These are phyloP conservation scores for Peltaster fructicola DNA, from an alignment of 2,329 filamentous ascomycete species.

Conservation along the genomic window DNA sequence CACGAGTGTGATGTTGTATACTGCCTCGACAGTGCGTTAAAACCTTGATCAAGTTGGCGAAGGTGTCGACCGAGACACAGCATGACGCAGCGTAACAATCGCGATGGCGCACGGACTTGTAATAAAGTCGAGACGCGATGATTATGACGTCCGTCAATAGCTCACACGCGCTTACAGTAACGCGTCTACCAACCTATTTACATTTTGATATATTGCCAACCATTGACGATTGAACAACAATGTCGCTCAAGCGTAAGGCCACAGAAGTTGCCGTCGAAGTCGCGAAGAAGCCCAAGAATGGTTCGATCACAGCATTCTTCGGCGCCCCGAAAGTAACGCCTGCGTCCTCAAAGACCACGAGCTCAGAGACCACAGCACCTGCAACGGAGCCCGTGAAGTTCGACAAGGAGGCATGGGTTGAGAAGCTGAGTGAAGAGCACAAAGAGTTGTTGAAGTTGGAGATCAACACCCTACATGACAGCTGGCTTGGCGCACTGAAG, in stretches of 20 bases:
- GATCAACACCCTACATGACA: conserved; percentile 79
- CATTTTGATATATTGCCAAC: too few relatives aligned
- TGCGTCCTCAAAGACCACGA: conserved; percentile 13
- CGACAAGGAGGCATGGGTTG: conserved; percentile 82
- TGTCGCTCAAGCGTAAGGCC: conserved; percentile 36
- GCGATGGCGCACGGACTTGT: too few relatives aligned
- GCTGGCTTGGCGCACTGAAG: conserved; percentile 78
- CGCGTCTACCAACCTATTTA: too few relatives aligned
- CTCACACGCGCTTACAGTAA: too few relatives aligned
- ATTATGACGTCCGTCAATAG: too few relatives aligned
- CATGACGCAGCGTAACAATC: too few relatives aligned
- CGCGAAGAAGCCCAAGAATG: conserved; percentile 41
- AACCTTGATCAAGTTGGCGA: too few relatives aligned
- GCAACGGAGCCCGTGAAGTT: conserved; percentile 38
- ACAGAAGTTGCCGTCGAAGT: conserved; percentile 25
- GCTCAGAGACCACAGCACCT: conserved; percentile 14
- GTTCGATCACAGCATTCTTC: conserved; percentile 82
- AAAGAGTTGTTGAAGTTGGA: conserved; percentile 68
- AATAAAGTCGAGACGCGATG: too few relatives aligned
- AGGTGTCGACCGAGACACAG: too few relatives aligned
- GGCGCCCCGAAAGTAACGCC: conserved; percentile 41
- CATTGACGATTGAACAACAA: conserved; percentile 10
- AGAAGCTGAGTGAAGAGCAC: conserved; percentile 61
- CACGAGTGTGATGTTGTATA: too few relatives aligned
- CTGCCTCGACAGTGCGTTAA: too few relatives aligned